Percentiles rank a stretch among this genome's conserved stretches.
These are phyloP conservation scores for Chalara sp. DNA, from an alignment of 2,329 filamentous ascomycete species.

Conservation along the genomic window DNA sequence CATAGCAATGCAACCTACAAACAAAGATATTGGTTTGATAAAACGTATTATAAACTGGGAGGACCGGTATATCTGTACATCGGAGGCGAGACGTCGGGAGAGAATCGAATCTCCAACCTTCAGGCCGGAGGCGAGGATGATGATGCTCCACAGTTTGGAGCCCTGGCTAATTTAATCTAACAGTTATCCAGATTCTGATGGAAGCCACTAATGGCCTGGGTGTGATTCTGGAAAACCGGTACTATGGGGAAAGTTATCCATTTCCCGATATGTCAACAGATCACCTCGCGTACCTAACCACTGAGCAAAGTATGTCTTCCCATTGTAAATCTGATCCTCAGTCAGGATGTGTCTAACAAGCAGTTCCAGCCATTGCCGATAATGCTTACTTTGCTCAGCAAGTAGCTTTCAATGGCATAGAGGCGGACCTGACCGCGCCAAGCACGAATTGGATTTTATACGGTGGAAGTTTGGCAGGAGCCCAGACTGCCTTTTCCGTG, in stretches of 20 bases:
- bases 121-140: no score
- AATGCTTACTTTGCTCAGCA: constrained; percentile 45
- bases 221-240: no score
- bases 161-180: no score
- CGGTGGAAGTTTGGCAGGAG: constrained; percentile 37
- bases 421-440: constrained; percentile 33
- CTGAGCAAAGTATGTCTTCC: constrained; percentile 34
- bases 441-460: constrained; percentile 40
- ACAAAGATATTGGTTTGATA: constrained; percentile 48
- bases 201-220: constrained; percentile 44
- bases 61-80: constrained; percentile 44
- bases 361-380: constrained; percentile 38
- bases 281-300: constrained; percentile 41
- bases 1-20: constrained; percentile 43
- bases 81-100: constrained; percentile 37
- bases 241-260: no score
- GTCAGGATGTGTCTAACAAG: not conserved
- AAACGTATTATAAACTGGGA: constrained; percentile 45
- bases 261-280: no score
- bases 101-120: constrained; percentile 30
- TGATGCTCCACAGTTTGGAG: no score
- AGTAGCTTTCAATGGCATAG: constrained; percentile 36
- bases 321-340: not conserved
- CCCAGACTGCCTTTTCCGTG: constrained; percentile 35
- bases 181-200: constrained; percentile 46